These are phyloP conservation scores for Saturnispora sekii DNA, from an alignment of 805 yeast species.

Conservation along the genomic window DNA sequence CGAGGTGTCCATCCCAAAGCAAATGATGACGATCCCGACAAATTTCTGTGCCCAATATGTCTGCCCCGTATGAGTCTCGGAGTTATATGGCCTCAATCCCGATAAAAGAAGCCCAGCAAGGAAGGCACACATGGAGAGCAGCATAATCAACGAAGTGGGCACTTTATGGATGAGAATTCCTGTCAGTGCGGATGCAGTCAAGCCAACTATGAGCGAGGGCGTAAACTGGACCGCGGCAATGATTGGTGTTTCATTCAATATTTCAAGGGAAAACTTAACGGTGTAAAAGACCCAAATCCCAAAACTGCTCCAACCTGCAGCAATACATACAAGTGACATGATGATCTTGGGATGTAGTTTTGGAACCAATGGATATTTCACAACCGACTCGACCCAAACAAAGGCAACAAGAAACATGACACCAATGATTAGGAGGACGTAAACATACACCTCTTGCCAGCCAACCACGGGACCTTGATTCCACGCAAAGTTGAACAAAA, in stretches of 20 bases:
- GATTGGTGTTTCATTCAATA: constrained; percentile 41
- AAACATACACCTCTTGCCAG: constrained; percentile 52
- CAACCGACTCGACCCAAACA: constrained; percentile 36
- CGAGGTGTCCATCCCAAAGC: constrained; percentile 72
- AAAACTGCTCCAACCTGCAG: constrained; percentile 70
- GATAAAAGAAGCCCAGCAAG: constrained; percentile 43
- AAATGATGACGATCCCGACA: constrained; percentile 44
- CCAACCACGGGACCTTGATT: constrained; percentile 70
- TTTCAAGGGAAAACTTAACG: constrained; percentile 39
- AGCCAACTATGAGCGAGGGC: constrained; percentile 44
- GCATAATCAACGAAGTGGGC: constrained; percentile 41
- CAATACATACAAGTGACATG: constrained; percentile 40
- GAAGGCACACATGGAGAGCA: constrained; percentile 45
- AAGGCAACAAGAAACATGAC: constrained; percentile 34
- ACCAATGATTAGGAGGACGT: constrained; percentile 46
- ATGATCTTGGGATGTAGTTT: constrained; percentile 37
- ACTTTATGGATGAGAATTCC: constrained; percentile 37
- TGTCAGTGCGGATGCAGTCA: constrained; percentile 43
- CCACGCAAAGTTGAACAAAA: constrained; percentile 59
- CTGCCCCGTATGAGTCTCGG: constrained; percentile 24
- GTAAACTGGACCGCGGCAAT: constrained; percentile 36
- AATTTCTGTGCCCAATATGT: constrained; percentile 49
- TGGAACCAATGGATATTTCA: constrained; percentile 23
- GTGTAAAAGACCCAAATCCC: constrained; percentile 65
- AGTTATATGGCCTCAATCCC: constrained; percentile 43